Conservation (phyloP, 345 rosid genomes). For the Melaleuca quinquenervia region DNA sequence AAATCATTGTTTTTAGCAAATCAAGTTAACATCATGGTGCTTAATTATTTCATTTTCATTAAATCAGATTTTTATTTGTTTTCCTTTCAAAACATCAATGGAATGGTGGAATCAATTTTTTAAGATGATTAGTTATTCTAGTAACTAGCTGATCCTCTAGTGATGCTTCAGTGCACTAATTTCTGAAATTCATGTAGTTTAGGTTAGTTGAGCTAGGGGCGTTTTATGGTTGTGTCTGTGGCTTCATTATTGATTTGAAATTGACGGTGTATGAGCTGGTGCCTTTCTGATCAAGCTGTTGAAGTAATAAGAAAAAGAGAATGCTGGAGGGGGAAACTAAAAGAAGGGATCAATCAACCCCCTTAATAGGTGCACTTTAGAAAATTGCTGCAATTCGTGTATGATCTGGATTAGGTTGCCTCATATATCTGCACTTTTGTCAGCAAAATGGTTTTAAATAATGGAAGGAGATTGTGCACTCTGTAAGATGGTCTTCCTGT, state of each 20-base stretch:
- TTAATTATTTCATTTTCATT: not conserved
- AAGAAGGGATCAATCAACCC: not conserved
- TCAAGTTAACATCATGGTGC: not conserved
- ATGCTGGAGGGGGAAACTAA: not conserved
- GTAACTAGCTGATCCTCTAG: not conserved
- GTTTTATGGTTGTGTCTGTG: not conserved
- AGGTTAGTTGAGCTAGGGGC: not conserved
- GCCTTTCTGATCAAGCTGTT: not conserved
- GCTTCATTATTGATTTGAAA: not conserved
- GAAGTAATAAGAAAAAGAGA: not conserved
- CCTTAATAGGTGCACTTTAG: not conserved
- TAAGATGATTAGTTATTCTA: not conserved
- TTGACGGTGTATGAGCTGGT: not conserved
- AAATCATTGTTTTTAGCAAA: not conserved
- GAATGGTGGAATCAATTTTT: not conserved
- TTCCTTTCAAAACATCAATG: not conserved
- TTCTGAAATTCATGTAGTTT: not conserved
- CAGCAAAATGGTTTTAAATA: not conserved
- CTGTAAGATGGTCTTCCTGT: not conserved
- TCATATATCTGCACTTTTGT: not conserved
- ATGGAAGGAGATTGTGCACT: not conserved
- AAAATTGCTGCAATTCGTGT: not conserved
- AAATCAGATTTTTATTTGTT: not conserved
- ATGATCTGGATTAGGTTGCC: not conserved
- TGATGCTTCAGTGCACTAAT: not conserved